These are phyloP conservation scores for Lactarius tabidus DNA, from an alignment of 768 basidiomycete species.

Conservation along the genomic window DNA sequence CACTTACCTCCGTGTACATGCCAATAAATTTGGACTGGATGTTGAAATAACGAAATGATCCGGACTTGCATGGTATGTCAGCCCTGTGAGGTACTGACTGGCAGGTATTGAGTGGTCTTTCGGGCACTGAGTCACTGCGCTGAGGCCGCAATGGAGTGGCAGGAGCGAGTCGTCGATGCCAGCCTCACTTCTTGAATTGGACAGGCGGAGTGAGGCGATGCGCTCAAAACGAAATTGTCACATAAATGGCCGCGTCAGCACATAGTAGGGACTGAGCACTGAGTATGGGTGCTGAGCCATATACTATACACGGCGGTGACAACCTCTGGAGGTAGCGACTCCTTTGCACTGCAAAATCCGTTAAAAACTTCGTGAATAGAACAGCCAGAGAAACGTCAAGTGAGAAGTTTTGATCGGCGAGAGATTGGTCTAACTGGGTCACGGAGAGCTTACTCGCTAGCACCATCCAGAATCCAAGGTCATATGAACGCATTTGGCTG, in stretches of 20 bases:
- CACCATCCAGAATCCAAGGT: conserved; percentile 41
- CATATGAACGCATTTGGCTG: conserved; percentile 33
- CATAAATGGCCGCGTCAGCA: no score
- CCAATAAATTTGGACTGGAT: neutral
- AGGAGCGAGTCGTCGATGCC: no score
- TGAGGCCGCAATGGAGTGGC: no score
- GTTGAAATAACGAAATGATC: neutral
- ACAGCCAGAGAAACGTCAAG: neutral
- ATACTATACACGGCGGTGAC: conserved; percentile 36
- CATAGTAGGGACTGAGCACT: no score
- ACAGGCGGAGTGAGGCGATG: neutral
- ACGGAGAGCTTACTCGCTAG: conserved; percentile 30
- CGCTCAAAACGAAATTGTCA: conserved; percentile 2
- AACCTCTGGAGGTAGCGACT: conserved; percentile 38
- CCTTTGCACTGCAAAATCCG: conserved; percentile 24
- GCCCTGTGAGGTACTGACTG: neutral
- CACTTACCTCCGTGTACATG: neutral
- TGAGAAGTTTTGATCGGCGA: conserved; percentile 4
- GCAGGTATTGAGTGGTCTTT: neutral
- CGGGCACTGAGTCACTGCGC: neutral
- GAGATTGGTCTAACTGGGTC: conserved; percentile 33
- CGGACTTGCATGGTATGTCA: neutral
- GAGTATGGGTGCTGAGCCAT: no score
- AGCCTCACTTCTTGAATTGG: neutral
- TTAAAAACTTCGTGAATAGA: neutral